phyloP scores from a whole-genome alignment of 306 rosid species.

The Medicago truncatula region DNA sequence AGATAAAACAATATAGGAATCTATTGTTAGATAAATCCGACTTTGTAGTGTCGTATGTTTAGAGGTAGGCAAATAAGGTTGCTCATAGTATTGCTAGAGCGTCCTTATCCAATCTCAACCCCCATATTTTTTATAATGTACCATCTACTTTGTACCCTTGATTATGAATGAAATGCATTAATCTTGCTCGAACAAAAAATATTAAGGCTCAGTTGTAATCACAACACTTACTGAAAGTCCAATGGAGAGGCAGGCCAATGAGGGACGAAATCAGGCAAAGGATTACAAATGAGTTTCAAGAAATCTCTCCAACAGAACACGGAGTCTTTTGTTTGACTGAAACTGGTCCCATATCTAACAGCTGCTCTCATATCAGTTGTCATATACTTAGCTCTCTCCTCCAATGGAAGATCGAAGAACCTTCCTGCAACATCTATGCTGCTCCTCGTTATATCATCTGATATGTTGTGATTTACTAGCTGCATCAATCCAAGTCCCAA shows the following conservation, averaged over 20 bases:
- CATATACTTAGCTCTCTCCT: conserved; percentile 82
- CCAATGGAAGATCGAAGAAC: conserved; percentile 72
- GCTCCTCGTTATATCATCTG: conserved; percentile 41
- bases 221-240: conserved; percentile 58
- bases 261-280: conserved; percentile 58
- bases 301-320: conserved; percentile 93
- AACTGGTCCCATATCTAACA: conserved; percentile 88
- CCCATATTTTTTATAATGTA: too few species aligned
- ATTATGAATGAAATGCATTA: too few species aligned
- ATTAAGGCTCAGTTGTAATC: too few species aligned
- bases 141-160: too few species aligned
- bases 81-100: too few species aligned
- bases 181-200: too few species aligned
- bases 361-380: conserved; percentile 66
- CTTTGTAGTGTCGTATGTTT: too few species aligned
- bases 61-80: too few species aligned
- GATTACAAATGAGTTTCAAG: conserved; percentile 74
- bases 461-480: conserved; percentile 76
- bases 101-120: too few species aligned
- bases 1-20: too few species aligned
- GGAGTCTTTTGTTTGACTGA: conserved; percentile 70
- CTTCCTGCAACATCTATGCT: conserved; percentile 65
- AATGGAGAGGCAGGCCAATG: conserved; percentile 80
- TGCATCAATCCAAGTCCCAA: conserved; percentile 43
- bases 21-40: too few species aligned